Evolutionary conservation across 1,139 yeast species (phyloP), one percentile per base, ranked within the genome.

Genomic region (Kodamaea arcana): DNA sequence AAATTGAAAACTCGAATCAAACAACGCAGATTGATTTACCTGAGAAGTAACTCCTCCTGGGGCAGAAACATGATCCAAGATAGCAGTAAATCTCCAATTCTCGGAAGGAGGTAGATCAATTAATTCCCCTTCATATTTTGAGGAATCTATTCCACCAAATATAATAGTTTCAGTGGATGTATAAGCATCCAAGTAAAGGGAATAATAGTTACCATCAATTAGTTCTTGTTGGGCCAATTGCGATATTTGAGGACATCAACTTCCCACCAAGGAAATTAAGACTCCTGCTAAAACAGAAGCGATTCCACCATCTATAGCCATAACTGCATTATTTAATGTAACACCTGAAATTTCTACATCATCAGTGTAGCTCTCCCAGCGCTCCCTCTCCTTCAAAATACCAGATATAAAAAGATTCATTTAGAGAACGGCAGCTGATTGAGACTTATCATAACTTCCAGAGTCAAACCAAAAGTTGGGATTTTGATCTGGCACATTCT

Each of bases 1-100:
- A 3, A 81, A 65, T 31, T 76, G 56, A 2, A 9, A 18, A 18
- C 9, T 88, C 2, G 86, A 74, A 55, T 83, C 92, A 29, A 78
- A 54, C 3, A 79, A 83, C 1, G 75, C 60, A 32, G 24, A 16
- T 23, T 31, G 16, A 15, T 28, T 24, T 7, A 41, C 31, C 2
- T 21, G 11, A 11, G 31, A 27, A 15, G 16, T 27, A n/a, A n/a
- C n/a, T 18, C 9, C 6, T 6, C 22, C 22, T n/a, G 26, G 29
- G 16, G 28, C 22, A 16, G 29, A 23, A 13, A 17, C 20, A 2
- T 24, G n/a, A 14, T 34, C 30, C 18, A 44, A 24, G 3, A 32
- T 30, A 15, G 37, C 36, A 16, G 31, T 31, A 17, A 44, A 36
- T 22, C 31, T 31, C 4, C 24, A 13, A 4, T 29, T 11, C 15